These are phyloP conservation scores for Arctium minus DNA, from an alignment of 129 eudicot genomes.

Conservation along the genomic window DNA sequence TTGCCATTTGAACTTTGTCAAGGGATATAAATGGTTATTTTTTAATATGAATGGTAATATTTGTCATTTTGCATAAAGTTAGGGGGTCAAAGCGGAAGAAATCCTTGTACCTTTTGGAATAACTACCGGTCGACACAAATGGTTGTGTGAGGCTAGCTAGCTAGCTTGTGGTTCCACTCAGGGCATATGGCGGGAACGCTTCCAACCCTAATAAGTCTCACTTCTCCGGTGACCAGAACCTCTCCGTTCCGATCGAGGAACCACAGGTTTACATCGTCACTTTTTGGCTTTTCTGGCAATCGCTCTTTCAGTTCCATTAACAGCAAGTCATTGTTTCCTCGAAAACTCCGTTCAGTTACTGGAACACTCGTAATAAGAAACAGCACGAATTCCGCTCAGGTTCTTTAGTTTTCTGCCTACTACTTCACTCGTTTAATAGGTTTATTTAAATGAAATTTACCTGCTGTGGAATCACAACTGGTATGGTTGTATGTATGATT, in stretches of 20 bases:
- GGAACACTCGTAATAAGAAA: conserved; percentile 34
- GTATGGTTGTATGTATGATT: conserved; percentile 1
- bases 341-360: conserved; percentile 33
- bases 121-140: conserved; percentile 2
- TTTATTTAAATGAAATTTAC: neutral
- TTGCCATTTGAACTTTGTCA: neutral
- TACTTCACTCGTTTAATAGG: neutral
- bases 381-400: conserved; percentile 39
- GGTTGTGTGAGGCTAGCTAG: neutral
- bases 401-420: conserved; percentile 2
- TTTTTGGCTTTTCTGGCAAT: conserved; percentile 6
- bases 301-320: neutral
- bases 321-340: conserved; percentile 19
- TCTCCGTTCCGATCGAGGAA: conserved; percentile 18
- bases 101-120: neutral
- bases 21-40: neutral
- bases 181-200: conserved; percentile 60
- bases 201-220: conserved; percentile 28
- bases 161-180: neutral
- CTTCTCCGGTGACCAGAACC: conserved; percentile 37
- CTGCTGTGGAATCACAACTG: conserved; percentile 6
- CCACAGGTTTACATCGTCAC: neutral
- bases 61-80: neutral
- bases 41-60: neutral
- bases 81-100: neutral